A percentile compares a stretch with the other conserved stretches of the same genome.
phyloP scores from a whole-genome alignment of 768 basidiomycete genomes.

The Lactarius hatsudake region DNA sequence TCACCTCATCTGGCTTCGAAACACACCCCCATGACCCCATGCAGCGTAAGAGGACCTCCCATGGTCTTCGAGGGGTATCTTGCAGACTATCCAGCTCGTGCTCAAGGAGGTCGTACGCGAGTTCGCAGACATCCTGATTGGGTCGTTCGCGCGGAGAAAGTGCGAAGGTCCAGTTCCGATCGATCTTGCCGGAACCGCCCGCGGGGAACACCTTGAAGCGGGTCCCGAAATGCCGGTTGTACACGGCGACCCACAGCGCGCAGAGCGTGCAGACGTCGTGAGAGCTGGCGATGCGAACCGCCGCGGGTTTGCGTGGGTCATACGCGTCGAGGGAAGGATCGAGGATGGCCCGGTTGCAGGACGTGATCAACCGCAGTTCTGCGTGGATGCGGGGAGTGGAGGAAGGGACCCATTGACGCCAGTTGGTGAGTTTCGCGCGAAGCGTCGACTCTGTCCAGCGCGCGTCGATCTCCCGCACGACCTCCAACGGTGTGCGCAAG shows the following conservation, averaged over 20 bases:
- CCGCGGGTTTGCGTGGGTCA: conserved; percentile 21
- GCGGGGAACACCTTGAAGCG: conserved; percentile 23
- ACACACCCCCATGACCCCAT: conserved; percentile 15
- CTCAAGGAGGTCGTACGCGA: conserved; percentile 21
- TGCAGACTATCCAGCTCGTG: conserved; percentile 13
- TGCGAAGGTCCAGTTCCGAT: conserved; percentile 20
- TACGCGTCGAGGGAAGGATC: conserved; percentile 22
- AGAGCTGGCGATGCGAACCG: conserved; percentile 21
- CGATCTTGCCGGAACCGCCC: conserved; percentile 20
- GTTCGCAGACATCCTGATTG: conserved; percentile 22
- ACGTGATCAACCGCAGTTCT: conserved; percentile 23
- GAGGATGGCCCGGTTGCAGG: conserved; percentile 14
- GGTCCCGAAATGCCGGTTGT: conserved; percentile 22
- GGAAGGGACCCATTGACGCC: conserved; percentile 13
- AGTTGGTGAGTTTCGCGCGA: conserved; percentile 9
- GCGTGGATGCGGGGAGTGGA: conserved; percentile 22
- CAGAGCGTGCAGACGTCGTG: conserved; percentile 24
- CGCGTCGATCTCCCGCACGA: conserved; percentile 20
- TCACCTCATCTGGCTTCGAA: conserved; percentile 7
- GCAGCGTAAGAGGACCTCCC: background rate
- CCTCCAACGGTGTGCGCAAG: conserved; percentile 18
- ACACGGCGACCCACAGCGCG: conserved; percentile 22
- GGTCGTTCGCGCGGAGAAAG: conserved; percentile 22
- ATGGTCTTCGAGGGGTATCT: background rate
- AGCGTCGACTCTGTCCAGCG: conserved; percentile 21